Evolutionary conservation across 257 asterid genomes (phyloP).

Genomic region (Solanum lignicaule): DNA sequence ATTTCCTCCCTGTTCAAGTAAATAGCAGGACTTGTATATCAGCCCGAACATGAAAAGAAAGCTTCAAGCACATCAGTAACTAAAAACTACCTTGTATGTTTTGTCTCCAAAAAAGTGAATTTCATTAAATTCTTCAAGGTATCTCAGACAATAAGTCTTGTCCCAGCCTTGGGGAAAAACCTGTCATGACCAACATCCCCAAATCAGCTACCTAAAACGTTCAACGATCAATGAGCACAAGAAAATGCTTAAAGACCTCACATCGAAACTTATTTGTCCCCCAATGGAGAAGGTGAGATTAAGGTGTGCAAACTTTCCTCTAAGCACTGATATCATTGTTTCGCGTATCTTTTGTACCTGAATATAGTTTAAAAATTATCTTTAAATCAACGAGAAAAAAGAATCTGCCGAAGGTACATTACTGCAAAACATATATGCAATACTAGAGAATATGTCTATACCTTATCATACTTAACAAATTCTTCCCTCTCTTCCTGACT

Average conservation of each 20-base stretch:
- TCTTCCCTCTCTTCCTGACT: constrained; percentile 88
- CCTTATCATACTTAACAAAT: constrained; percentile 92
- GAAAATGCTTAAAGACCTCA: constrained; percentile 19
- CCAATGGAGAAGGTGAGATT: constrained; percentile 83
- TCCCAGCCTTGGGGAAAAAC: constrained; percentile 98
- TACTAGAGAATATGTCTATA: constrained; percentile 10
- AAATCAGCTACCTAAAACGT: background rate
- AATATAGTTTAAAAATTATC: constrained; percentile 1
- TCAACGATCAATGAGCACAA: background rate
- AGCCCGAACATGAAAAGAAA: background rate
- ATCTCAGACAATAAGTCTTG: constrained; percentile 87
- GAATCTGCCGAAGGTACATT: background rate
- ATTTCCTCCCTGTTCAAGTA: constrained; percentile 66
- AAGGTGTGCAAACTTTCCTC: constrained; percentile 68
- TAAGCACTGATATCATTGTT: constrained; percentile 70
- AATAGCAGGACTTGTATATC: background rate
- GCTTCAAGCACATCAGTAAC: background rate
- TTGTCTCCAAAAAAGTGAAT: constrained; percentile 94
- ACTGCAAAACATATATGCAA: background rate
- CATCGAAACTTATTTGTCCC: constrained; percentile 95
- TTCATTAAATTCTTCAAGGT: constrained; percentile 68
- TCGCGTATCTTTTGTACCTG: constrained; percentile 73
- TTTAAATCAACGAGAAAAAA: constrained; percentile 1
- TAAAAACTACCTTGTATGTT: constrained; percentile 69
- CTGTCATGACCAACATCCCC: constrained; percentile 18